A percentile compares a stretch with the other conserved stretches of the same genome.
phyloP scores from a whole-genome alignment of 805 yeast species.

The Saccharomycopsis guyanensis region DNA sequence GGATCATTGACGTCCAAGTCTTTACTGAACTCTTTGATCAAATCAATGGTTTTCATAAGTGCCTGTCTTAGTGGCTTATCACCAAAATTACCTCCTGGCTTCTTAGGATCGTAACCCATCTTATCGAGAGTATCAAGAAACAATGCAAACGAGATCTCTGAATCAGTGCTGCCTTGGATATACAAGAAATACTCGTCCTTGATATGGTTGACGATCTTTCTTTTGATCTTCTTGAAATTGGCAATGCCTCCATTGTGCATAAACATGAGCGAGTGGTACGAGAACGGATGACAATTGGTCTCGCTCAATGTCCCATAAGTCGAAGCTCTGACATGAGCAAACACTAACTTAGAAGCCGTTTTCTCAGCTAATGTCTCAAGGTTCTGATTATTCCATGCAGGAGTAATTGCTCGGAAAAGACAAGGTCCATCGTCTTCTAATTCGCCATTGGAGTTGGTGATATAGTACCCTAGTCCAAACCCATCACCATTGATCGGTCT shows the following conservation, averaged over 20 bases:
- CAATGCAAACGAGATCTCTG: conserved; percentile 91
- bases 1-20: conserved; percentile 35
- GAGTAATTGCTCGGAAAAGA: conserved; percentile 90
- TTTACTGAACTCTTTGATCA: conserved; percentile 72
- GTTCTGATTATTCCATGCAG: conserved; percentile 96
- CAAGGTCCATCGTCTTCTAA: conserved; percentile 69
- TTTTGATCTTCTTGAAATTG: conserved; percentile 64
- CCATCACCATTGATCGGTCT: conserved; percentile 98
- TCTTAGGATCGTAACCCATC: conserved; percentile 66
- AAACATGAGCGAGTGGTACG: conserved; percentile 79
- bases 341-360: conserved; percentile 75
- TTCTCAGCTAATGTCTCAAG: conserved; percentile 79
- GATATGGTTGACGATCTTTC: conserved; percentile 61
- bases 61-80: conserved; percentile 60
- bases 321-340: conserved; percentile 94
- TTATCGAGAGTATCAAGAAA: conserved; percentile 68
- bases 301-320: conserved; percentile 92
- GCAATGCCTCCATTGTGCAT: conserved; percentile 96
- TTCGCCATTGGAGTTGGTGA: conserved; percentile 36
- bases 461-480: conserved; percentile 93
- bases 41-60: conserved; percentile 61
- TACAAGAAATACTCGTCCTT: conserved; percentile 71
- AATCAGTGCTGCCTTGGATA: conserved; percentile 92
- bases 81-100: conserved; percentile 39
- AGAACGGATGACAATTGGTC: conserved; percentile 95